phyloP scores from a whole-genome alignment of 768 basidiomycete species.

The Boletus fagicola region DNA sequence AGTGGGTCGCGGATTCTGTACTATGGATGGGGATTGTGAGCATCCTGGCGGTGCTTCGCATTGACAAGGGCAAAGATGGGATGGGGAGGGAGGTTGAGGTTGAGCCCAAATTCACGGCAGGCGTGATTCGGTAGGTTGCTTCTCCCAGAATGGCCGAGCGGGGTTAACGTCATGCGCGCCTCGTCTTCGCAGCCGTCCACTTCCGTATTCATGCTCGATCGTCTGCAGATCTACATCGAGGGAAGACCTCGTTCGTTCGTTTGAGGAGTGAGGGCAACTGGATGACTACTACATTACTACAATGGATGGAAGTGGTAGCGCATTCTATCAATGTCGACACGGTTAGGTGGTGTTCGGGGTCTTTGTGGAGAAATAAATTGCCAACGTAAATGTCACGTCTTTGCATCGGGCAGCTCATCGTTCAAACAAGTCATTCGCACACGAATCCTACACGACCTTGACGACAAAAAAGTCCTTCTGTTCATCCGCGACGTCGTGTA shows the following conservation, averaged over 20 bases:
- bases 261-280: constrained; percentile 13
- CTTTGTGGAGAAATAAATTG: constrained; percentile 17
- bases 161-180: constrained; percentile 13
- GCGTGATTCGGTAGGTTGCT: constrained; percentile 33
- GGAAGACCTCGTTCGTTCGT: constrained; percentile 19
- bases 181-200: constrained; percentile 26
- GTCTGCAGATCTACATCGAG: constrained; percentile 27
- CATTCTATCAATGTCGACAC: background rate
- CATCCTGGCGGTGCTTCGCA: constrained; percentile 25
- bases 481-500: constrained; percentile 10
- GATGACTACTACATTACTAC: background rate
- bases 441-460: constrained; percentile 21
- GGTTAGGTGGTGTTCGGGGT: constrained; percentile 26
- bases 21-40: constrained; percentile 32
- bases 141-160: constrained; percentile 4
- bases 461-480: constrained; percentile 3
- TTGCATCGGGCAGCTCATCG: constrained; percentile 4
- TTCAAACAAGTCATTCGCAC: background rate
- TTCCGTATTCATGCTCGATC: constrained; percentile 33
- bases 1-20: constrained; percentile 32
- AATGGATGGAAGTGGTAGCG: background rate
- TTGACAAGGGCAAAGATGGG: constrained; percentile 24
- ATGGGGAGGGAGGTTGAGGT: constrained; percentile 25
- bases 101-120: constrained; percentile 30
- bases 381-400: constrained; percentile 19